Percentiles rank a stretch among this genome's conserved stretches.
phyloP scores from a whole-genome alignment of 352 stramenopile species.

The Thalassiosira hispida region DNA sequence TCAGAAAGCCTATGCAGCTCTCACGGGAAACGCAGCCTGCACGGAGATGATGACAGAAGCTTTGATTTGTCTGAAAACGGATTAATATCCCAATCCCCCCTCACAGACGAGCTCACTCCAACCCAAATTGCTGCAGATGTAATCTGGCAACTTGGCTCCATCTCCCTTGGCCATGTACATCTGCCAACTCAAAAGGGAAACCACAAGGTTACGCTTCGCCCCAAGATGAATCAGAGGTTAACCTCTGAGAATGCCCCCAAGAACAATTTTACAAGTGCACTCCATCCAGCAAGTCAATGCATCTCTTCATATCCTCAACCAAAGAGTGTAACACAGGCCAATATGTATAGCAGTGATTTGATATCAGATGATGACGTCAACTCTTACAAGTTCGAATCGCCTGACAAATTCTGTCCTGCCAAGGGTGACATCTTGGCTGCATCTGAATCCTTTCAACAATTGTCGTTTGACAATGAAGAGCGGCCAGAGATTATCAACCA shows the following conservation, averaged over 20 bases:
- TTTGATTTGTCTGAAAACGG: conserved; percentile 10
- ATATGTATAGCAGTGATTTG: neutral
- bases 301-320: neutral
- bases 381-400: neutral
- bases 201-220: conserved; percentile 49
- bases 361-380: neutral
- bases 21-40: conserved; percentile 15
- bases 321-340: neutral
- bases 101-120: neutral
- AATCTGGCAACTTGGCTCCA: conserved; percentile 19
- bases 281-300: neutral
- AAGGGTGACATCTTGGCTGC: conserved; percentile 2
- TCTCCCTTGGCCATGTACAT: neutral
- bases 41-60: conserved; percentile 1
- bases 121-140: neutral
- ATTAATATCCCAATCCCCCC: conserved; percentile 6
- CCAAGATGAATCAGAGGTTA: conserved; percentile 54
- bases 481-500: neutral
- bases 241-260: conserved; percentile 15
- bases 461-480: conserved; percentile 13
- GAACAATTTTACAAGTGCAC: neutral
- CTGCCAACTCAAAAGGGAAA: conserved; percentile 2
- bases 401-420: neutral
- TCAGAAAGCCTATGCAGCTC: conserved; percentile 9
- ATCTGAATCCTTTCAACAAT: conserved; percentile 35